These are phyloP conservation scores for Lentinula sp. DNA, from an alignment of 768 basidiomycete genomes.

Conservation along the genomic window DNA sequence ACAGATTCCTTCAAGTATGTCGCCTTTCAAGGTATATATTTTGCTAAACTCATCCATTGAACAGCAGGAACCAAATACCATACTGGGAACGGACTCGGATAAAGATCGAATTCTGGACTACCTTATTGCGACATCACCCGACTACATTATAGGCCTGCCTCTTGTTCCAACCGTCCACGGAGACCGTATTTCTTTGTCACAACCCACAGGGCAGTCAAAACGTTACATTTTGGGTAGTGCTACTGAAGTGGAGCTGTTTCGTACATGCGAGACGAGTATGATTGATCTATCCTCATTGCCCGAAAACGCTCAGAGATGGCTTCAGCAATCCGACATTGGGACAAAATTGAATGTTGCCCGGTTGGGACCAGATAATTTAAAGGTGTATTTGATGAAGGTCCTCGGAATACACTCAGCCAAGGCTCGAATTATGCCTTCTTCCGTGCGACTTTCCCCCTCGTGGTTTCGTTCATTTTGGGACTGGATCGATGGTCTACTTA, in stretches of 20 bases:
- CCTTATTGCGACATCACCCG: constrained; percentile 7
- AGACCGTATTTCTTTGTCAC: constrained; percentile 7
- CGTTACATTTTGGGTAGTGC: constrained; percentile 7
- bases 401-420: constrained; percentile 9
- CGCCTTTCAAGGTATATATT: too few relatives aligned
- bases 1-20: background rate
- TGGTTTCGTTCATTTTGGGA: constrained; percentile 23
- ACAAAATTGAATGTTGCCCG: constrained; percentile 2
- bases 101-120: constrained; percentile 12
- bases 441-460: background rate
- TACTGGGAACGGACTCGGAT: background rate
- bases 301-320: background rate
- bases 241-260: constrained; percentile 11
- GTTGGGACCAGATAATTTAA: constrained; percentile 8
- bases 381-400: constrained; percentile 8
- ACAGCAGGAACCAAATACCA: background rate
- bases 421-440: background rate
- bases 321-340: background rate
- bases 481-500: constrained; percentile 11
- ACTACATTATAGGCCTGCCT: constrained; percentile 10
- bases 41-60: too few relatives aligned
- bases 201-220: background rate
- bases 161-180: constrained; percentile 11
- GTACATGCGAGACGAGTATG: constrained; percentile 7
- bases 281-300: constrained; percentile 9